phyloP scores from a whole-genome alignment of 2,329 filamentous ascomycete genomes.

The Chrysosporium keratinophilum region DNA sequence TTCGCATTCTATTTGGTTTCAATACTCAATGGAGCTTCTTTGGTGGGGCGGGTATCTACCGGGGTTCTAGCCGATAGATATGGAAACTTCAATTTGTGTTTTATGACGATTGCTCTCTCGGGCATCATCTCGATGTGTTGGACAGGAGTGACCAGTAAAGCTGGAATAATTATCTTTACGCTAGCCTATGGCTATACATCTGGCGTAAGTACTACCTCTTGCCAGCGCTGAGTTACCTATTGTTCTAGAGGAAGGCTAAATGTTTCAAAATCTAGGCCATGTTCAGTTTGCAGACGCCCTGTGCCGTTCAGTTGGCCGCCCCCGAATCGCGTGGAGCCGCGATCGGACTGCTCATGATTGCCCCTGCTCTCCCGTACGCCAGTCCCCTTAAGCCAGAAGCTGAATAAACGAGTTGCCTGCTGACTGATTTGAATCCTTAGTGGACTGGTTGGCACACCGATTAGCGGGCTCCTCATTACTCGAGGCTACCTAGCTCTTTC shows the following conservation, averaged over 20 bases:
- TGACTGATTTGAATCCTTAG: not conserved
- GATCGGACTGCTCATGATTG: constrained; percentile 1
- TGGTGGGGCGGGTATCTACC: constrained; percentile 48
- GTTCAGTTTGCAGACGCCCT: constrained; percentile 10
- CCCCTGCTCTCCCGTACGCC: not conserved
- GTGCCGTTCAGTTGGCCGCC: constrained; percentile 1
- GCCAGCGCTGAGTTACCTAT: too few relatives aligned
- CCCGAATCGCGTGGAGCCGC: constrained; percentile 2
- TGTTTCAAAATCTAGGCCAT: constrained; percentile 6
- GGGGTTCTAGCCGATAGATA: constrained; percentile 45
- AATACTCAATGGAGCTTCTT: constrained; percentile 55
- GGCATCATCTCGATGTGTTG: constrained; percentile 36
- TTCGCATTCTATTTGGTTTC: constrained; percentile 56
- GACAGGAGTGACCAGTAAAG: constrained; percentile 31
- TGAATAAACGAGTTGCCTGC: not conserved
- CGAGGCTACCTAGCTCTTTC: constrained; percentile 3
- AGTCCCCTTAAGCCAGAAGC: not conserved
- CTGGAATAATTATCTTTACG: constrained; percentile 33
- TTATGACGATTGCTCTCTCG: constrained; percentile 34
- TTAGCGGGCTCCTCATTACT: not conserved
- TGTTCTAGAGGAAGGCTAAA: too few relatives aligned
- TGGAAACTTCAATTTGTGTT: constrained; percentile 45
- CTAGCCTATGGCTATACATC: constrained; percentile 43
- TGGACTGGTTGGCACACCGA: constrained; percentile 2
- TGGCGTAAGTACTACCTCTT: constrained; percentile 38